Evolutionary conservation across 345 rosid genomes (phyloP), one percentile per base, ranked within the genome.

Genomic region (Dipteronia dyeriana): DNA sequence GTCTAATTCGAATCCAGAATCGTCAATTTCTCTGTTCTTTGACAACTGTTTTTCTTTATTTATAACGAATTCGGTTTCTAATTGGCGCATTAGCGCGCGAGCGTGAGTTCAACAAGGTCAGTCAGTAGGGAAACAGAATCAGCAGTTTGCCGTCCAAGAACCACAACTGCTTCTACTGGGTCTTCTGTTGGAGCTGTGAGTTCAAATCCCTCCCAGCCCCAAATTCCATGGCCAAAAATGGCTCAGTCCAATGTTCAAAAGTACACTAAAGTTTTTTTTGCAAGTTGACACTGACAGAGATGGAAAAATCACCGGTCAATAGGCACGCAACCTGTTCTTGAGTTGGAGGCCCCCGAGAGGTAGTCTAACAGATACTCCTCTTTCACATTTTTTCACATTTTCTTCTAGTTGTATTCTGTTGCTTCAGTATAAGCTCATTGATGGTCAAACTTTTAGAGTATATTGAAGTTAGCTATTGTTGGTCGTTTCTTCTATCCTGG

Each of bases 321-420:
- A 96, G 86, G 95, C 99, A 20, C 87, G 97, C 70, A 91, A 89
- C 78, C 89, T 96, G 71, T 96, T 96, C 89, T 86, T 94, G 79
- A 96, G 98, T 81, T 96, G 99, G 98, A 92, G 86, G 86, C 95
- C 94, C 79, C 97, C 98, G 49, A 89, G 95, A 91, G 99, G 99
- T 96, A 85, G 83, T 75, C 81, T 77, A 66, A 60, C 59, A 64
- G 9, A 56, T 41, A 19, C 59, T 31, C 56, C 64, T 79, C 51
- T n/a, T n/a, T n/a, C n/a, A n/a, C n/a, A n/a, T n/a, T n/a, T n/a
- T 68, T 82, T 66, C 63, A n/a, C 23, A 59, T 63, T 23, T 45
- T 1, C 26, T 70, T 16, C 47, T 25, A 53, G 75, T 77, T 82
- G 39, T 72, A 60, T 38, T 70, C 6, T 76, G 70, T 10, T 65